Evolutionary conservation across 495 filamentous ascomycete species (phyloP).

Genomic region (Tuber brumale): DNA sequence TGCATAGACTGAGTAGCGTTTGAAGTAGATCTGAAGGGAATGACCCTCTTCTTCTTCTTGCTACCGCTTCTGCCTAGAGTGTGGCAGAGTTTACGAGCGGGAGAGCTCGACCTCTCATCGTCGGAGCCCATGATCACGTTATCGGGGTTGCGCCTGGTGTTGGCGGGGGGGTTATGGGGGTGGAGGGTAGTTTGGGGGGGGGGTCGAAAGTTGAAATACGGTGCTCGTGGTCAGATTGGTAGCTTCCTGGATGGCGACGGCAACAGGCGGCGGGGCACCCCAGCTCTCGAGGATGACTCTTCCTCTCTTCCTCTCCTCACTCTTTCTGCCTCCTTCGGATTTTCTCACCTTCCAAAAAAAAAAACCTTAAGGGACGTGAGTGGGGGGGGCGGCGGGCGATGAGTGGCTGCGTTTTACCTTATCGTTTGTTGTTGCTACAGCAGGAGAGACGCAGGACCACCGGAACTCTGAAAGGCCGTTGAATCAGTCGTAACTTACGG

Average conservation of each 20-base stretch:
- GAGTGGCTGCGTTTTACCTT: conserved; percentile 31
- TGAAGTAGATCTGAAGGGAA: conserved; percentile 16
- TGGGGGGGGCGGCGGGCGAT: conserved; percentile 29
- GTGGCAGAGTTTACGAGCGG: conserved; percentile 8
- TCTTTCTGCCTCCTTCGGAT: neutral
- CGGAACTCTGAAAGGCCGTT: neutral
- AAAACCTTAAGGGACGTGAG: conserved; percentile 9
- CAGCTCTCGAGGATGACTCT: conserved; percentile 24
- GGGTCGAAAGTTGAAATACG: neutral
- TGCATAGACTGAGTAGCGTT: conserved; percentile 34
- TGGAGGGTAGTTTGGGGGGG: conserved; percentile 8
- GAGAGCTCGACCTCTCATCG: conserved; percentile 18
- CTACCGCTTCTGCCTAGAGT: conserved; percentile 15
- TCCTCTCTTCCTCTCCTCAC: neutral
- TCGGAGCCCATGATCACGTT: conserved; percentile 4
- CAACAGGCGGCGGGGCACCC: conserved; percentile 16
- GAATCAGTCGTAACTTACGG: neutral
- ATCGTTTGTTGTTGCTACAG: conserved; percentile 26
- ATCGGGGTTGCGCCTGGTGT: conserved; percentile 6
- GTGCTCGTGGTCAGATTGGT: conserved; percentile 7
- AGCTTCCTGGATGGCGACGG: conserved; percentile 4
- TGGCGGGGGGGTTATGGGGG: conserved; percentile 5
- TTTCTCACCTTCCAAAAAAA: neutral
- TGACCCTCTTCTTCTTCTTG: conserved; percentile 17
- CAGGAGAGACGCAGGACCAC: conserved; percentile 23